These are phyloP conservation scores for Ogataea hybrid DNA, from an alignment of 1,139 yeast genomes.

Conservation along the genomic window DNA sequence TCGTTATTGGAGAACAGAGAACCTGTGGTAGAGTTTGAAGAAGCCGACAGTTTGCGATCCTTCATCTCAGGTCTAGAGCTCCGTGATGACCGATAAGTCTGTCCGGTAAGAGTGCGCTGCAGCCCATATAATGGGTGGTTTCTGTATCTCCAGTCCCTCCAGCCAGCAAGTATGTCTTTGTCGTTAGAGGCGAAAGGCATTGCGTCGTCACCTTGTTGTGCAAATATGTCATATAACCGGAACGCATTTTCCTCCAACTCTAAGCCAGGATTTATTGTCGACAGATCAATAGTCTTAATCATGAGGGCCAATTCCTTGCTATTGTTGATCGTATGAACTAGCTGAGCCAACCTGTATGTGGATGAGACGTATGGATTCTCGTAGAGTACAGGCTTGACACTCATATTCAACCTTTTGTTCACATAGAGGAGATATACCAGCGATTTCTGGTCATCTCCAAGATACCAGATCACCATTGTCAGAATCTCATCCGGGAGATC, in stretches of 20 bases:
- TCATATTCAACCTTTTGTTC: slow-evolving; percentile 46
- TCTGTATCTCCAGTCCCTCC: slow-evolving; percentile 87
- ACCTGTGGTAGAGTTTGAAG: slow-evolving; percentile 10
- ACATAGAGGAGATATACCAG: slow-evolving; percentile 47
- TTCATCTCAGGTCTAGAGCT: slow-evolving; percentile 3
- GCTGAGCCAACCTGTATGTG: slow-evolving; percentile 75
- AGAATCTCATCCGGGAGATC: slow-evolving; percentile 35
- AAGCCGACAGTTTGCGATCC: slow-evolving; percentile 6
- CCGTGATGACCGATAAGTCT: background rate
- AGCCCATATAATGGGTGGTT: slow-evolving; percentile 64
- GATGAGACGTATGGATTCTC: slow-evolving; percentile 55
- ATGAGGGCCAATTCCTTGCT: slow-evolving; percentile 53
- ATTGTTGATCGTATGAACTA: slow-evolving; percentile 60
- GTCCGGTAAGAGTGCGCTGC: slow-evolving; percentile 4
- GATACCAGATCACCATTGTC: slow-evolving; percentile 22
- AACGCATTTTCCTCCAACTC: slow-evolving; percentile 35
- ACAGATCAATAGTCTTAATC: slow-evolving; percentile 57
- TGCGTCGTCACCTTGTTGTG: slow-evolving; percentile 11
- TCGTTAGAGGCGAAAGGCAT: slow-evolving; percentile 3
- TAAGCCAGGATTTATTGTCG: slow-evolving; percentile 48
- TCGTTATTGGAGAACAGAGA: slow-evolving; percentile 17
- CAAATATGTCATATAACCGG: slow-evolving; percentile 20
- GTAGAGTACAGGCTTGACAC: slow-evolving; percentile 57
- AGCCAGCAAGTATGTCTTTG: slow-evolving; percentile 51
- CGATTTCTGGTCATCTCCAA: slow-evolving; percentile 32